These are phyloP conservation scores for Chamaenerion angustifolium DNA, from an alignment of 345 rosid genomes.

Conservation along the genomic window DNA sequence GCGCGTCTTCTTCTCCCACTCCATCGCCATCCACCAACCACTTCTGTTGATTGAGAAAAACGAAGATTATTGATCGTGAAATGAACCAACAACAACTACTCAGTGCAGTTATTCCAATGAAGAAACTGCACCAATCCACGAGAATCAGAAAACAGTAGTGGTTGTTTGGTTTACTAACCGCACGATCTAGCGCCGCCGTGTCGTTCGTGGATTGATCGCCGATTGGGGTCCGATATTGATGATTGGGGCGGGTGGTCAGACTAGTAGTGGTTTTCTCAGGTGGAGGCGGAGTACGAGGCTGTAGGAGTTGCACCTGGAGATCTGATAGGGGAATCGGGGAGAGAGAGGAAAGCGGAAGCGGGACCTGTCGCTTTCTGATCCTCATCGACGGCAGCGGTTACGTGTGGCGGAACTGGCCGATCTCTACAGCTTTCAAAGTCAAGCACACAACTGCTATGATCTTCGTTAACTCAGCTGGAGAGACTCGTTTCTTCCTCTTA, in stretches of 20 bases:
- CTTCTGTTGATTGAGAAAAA: constrained; percentile 12
- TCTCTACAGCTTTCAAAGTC: too few species aligned
- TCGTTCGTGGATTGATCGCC: too few species aligned
- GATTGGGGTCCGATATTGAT: too few species aligned
- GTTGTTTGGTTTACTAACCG: too few species aligned
- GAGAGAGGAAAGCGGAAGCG: constrained; percentile 60
- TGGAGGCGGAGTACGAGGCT: not conserved
- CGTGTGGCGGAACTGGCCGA: too few species aligned
- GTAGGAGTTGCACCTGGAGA: constrained; percentile 59
- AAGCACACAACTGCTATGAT: constrained; percentile 5
- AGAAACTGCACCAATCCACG: too few species aligned
- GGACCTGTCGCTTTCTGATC: constrained; percentile 78
- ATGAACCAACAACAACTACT: too few species aligned
- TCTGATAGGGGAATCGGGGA: constrained; percentile 74
- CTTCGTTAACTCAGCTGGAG: constrained; percentile 8
- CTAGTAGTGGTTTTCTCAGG: constrained; percentile 7
- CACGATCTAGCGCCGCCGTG: too few species aligned
- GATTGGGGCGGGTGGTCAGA: not conserved
- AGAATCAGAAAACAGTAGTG: too few species aligned
- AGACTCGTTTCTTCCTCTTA: too few species aligned
- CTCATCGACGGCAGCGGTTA: constrained; percentile 33
- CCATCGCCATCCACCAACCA: constrained; percentile 8
- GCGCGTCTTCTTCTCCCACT: constrained; percentile 18
- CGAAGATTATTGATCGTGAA: not conserved
- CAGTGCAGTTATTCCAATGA: too few species aligned